phyloP scores from a whole-genome alignment of 2,329 filamentous ascomycete genomes.

The Trichophyton mentagrophytes region DNA sequence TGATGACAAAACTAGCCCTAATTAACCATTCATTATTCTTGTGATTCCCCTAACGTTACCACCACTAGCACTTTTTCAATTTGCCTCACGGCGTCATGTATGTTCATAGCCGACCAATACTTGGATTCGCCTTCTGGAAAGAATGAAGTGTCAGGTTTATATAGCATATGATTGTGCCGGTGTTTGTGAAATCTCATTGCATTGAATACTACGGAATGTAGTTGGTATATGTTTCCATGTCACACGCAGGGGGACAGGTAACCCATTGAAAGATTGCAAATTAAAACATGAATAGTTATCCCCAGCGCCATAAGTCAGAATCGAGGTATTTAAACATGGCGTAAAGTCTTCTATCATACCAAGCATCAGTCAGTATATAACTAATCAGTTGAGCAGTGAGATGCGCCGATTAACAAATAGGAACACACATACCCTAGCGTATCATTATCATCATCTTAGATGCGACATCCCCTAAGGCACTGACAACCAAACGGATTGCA shows the following conservation, averaged over 20 bases:
- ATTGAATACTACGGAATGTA: background rate
- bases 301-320: background rate
- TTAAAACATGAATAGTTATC: background rate
- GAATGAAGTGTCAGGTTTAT: background rate
- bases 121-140: background rate
- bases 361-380: background rate
- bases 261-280: background rate
- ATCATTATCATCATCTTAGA: background rate
- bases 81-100: background rate
- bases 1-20: background rate
- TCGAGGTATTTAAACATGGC: background rate
- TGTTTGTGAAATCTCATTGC: background rate
- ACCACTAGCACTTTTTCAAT: background rate
- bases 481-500: constrained; percentile 1
- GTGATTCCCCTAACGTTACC: background rate
- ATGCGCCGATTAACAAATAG: background rate
- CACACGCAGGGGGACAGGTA: background rate
- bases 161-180: background rate
- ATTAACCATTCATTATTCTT: background rate
- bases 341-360: background rate
- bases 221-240: background rate
- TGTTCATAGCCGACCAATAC: background rate
- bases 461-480: background rate
- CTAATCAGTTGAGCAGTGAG: background rate
- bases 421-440: background rate